Base-by-base conservation (phyloP, 2,329 filamentous ascomycete genomes). In the Coleophoma cylindrospora region DNA sequence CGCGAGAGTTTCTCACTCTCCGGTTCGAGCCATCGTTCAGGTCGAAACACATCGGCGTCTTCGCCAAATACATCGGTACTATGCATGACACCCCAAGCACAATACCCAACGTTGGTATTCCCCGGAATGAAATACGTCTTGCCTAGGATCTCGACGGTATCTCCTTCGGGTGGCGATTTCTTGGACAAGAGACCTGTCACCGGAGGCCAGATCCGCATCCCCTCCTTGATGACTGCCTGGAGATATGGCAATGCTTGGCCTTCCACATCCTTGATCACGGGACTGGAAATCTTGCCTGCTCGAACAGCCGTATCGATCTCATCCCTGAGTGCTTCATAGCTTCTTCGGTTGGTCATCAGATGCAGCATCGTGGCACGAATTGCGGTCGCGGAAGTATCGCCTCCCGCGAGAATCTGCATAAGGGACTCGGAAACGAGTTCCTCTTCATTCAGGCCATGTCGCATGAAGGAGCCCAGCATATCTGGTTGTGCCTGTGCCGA, bases 331-430 rank as follows among this genome's bases (percentile, higher is more conserved):
- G 64, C 73, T 4, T 55, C 50, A 50, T 74, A 69, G 1, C 78
- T 70, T 1, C 66, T 66, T 0, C 74, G 74, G 22, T 71, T 74
- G 15, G 71, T 76, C 21, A 74, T 70, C 49, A 82, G 59, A 57
- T 76, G 71, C 27, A 81, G 69, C 50, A 82, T 54, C 1, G 73
- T 77, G 40, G 72, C 68, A 3, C 79, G 73, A 13, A 83, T 71
- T 1, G 73, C 72, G 0, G 75, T 77, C 0, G 79, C 76, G 0
- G 78, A 79, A 1, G 77, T 81, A 52, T 83, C 79, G 0, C 76
- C 77, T 4, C 79, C 79, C 3, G 79, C 79, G 5, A 79, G 66
- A 38, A 69, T 71, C 40, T 32, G 55, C 54, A 48, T 3, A 2
- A 14, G 41, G 14, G 38, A 41, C 17, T 55, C 37, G 47, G 50